A percentile compares a stretch with the other conserved stretches of the same genome.
Evolutionary conservation across 441 rosid species (phyloP).

Genomic region (Aleurites moluccanus): DNA sequence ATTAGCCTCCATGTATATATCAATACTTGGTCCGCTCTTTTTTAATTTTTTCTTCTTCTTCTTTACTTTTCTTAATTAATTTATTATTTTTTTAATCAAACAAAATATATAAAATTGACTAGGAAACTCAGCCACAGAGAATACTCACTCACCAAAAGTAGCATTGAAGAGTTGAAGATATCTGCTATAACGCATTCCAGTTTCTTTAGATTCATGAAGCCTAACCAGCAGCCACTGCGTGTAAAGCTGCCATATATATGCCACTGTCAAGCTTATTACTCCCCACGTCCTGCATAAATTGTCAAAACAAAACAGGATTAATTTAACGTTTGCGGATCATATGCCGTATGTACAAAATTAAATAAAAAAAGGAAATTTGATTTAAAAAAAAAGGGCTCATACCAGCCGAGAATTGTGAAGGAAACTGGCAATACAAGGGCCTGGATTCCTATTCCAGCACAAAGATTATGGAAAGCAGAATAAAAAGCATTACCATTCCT

Average conservation of each 20-base stretch:
- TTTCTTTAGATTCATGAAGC: constrained; percentile 43
- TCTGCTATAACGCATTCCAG: constrained; percentile 48
- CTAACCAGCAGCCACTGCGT: constrained; percentile 46
- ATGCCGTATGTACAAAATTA: too few species aligned
- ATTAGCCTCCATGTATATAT: too few species aligned
- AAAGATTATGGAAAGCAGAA: constrained; percentile 6
- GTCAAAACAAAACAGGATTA: too few species aligned
- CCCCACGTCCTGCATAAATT: constrained; percentile 50
- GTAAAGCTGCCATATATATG: constrained; percentile 49
- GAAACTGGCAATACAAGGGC: constrained; percentile 10
- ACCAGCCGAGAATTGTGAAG: constrained; percentile 12
- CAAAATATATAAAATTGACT: too few species aligned
- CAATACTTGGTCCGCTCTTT: not conserved
- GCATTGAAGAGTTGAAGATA: constrained; percentile 49
- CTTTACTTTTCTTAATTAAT: too few species aligned
- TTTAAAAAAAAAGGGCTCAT: not conserved
- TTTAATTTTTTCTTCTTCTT: too few species aligned
- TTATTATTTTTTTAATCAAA: too few species aligned
- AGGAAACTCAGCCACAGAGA: not conserved
- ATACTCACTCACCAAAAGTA: constrained; percentile 42
- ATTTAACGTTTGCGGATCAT: too few species aligned
- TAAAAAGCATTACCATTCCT: not conserved
- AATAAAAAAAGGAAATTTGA: too few species aligned
- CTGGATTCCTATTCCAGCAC: constrained; percentile 9
- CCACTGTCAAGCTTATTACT: constrained; percentile 32